Percentiles rank a stretch among this genome's conserved stretches.
Conservation (phyloP, 345 rosid species). For the Rhodomyrtus tomentosa region DNA sequence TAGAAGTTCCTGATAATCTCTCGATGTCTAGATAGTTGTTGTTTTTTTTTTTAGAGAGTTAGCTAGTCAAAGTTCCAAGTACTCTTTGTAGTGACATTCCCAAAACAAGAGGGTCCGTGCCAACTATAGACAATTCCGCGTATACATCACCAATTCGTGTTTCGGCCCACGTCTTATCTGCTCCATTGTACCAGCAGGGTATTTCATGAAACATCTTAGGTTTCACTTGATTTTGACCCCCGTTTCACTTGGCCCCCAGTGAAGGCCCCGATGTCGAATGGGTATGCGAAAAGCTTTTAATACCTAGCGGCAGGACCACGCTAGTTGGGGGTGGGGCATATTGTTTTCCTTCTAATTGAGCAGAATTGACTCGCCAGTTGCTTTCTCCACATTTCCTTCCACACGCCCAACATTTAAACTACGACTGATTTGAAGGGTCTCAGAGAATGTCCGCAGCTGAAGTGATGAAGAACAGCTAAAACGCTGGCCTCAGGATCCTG, state of each 20-base stretch:
- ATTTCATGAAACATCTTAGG: neutral
- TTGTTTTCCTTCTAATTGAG: neutral
- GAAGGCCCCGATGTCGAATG: neutral
- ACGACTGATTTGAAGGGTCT: neutral
- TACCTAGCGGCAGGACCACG: neutral
- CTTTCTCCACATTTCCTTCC: neutral
- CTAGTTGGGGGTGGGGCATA: neutral
- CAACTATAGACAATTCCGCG: neutral
- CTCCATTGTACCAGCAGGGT: neutral
- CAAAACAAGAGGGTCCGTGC: neutral
- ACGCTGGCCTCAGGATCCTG: neutral
- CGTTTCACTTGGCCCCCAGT: neutral
- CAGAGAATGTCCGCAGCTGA: neutral
- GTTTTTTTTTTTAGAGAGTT: too few relatives aligned
- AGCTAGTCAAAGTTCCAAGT: neutral
- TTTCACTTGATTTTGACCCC: neutral
- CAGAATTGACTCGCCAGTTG: neutral
- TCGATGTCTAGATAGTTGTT: neutral
- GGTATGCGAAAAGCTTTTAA: neutral
- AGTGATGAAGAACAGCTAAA: neutral
- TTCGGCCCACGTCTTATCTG: neutral
- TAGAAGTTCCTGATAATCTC: neutral
- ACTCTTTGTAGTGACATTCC: neutral
- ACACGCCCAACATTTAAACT: neutral
- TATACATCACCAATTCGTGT: neutral